These are phyloP conservation scores for Colletotrichum horii DNA, from an alignment of 2,329 filamentous ascomycete species.

Conservation along the genomic window DNA sequence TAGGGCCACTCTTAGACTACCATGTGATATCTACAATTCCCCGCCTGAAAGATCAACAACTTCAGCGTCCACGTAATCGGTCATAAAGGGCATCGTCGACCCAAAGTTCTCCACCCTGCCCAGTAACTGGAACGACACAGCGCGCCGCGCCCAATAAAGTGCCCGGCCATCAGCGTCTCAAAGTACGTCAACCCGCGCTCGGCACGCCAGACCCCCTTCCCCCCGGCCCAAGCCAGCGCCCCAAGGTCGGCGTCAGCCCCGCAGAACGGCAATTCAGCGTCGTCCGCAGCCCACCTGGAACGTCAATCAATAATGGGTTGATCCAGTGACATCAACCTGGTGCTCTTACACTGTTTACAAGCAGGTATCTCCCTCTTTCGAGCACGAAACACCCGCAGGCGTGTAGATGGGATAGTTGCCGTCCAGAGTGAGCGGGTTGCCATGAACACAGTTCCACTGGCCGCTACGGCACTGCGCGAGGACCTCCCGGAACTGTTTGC, in stretches of 20 bases:
- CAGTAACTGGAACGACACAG: too few relatives aligned
- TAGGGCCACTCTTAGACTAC: not conserved
- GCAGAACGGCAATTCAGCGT: too few relatives aligned
- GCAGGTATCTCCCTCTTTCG: not conserved
- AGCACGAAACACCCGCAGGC: not conserved
- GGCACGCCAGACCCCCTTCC: too few relatives aligned
- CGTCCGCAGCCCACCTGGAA: too few relatives aligned
- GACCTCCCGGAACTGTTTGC: not conserved
- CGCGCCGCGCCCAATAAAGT: too few relatives aligned
- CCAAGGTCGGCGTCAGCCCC: too few relatives aligned
- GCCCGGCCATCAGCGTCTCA: too few relatives aligned
- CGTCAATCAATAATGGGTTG: fast-evolving
- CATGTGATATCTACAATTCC: not conserved
- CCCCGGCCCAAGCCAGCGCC: too few relatives aligned
- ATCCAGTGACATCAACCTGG: not conserved
- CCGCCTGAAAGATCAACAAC: fast-evolving
- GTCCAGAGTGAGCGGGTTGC: not conserved
- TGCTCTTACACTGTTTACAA: not conserved
- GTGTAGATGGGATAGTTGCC: not conserved
- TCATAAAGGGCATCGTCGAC: too few relatives aligned
- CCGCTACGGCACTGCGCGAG: not conserved
- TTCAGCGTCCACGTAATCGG: not conserved
- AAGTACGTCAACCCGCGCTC: too few relatives aligned
- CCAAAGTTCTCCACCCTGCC: too few relatives aligned
- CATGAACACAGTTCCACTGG: not conserved